A percentile compares a stretch with the other conserved stretches of the same genome.
Conservation (phyloP, 176 grass and related monocot genomes). For the Themeda triandra region DNA sequence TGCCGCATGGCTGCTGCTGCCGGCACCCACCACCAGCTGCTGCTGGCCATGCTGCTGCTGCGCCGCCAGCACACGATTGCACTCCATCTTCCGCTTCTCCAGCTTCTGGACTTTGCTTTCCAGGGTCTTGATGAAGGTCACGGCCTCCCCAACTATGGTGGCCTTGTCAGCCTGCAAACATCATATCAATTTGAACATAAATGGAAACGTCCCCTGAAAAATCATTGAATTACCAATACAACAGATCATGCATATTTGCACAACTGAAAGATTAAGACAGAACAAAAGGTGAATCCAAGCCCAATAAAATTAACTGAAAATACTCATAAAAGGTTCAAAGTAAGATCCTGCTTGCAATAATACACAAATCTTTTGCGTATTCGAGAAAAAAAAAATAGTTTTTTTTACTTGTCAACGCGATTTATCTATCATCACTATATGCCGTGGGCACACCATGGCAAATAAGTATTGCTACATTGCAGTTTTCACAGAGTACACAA, state of each 20-base stretch:
- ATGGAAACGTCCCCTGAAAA: neutral
- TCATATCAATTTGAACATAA: neutral
- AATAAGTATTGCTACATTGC: too few species aligned
- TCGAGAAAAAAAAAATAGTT: too few species aligned
- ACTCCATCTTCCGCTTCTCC: slow-evolving; percentile 48
- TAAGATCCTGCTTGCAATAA: too few species aligned
- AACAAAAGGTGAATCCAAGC: neutral
- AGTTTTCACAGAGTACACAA: too few species aligned
- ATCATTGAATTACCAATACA: neutral
- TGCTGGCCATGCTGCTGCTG: neutral
- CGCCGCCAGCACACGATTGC: neutral
- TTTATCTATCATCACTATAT: too few species aligned
- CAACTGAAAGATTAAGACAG: neutral
- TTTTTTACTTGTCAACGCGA: too few species aligned
- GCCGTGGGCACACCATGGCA: too few species aligned
- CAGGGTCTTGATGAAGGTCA: slow-evolving; percentile 53
- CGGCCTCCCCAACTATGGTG: slow-evolving; percentile 57
- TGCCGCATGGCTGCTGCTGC: neutral
- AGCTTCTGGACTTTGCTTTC: slow-evolving; percentile 37
- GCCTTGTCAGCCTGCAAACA: slow-evolving; percentile 49
- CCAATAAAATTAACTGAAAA: too few species aligned
- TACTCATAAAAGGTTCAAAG: too few species aligned
- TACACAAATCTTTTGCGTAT: too few species aligned
- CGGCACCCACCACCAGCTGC: neutral
- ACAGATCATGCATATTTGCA: too few species aligned